Conservation (phyloP, 305 asterid species). For the Solanum hybrid region DNA sequence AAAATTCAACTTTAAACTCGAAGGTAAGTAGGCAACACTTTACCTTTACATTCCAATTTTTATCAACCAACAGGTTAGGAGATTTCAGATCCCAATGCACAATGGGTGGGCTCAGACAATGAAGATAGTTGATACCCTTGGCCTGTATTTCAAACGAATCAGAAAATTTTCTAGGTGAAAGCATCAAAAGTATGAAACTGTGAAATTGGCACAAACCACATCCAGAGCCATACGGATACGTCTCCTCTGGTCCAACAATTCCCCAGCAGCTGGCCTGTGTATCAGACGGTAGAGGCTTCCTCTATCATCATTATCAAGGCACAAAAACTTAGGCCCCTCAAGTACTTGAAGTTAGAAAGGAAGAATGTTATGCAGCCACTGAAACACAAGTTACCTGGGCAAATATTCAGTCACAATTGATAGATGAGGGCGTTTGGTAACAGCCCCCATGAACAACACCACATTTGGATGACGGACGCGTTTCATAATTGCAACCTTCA, state of each 20-base stretch:
- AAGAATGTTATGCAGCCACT: background rate
- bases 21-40: background rate
- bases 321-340: slow-evolving; percentile 4
- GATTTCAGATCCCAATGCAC: slow-evolving; percentile 96
- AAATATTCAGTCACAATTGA: slow-evolving; percentile 91
- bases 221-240: slow-evolving; percentile 84
- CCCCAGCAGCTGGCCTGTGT: slow-evolving; percentile 79
- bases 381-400: slow-evolving; percentile 47
- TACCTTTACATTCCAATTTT: slow-evolving; percentile 91
- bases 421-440: slow-evolving; percentile 76
- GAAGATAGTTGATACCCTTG: slow-evolving; percentile 91
- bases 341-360: background rate
- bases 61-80: slow-evolving; percentile 87
- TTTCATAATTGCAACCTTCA: slow-evolving; percentile 93
- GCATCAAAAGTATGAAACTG: background rate
- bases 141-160: slow-evolving; percentile 41
- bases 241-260: slow-evolving; percentile 57
- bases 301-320: slow-evolving; percentile 29
- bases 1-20: slow-evolving; percentile 1
- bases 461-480: slow-evolving; percentile 97
- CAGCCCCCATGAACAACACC: slow-evolving; percentile 98
- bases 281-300: slow-evolving; percentile 89
- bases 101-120: slow-evolving; percentile 70
- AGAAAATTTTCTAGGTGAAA: slow-evolving; percentile 6
- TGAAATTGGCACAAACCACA: slow-evolving; percentile 52